Conservation (phyloP, 495 filamentous ascomycete genomes). For the Neurospora sp. region DNA sequence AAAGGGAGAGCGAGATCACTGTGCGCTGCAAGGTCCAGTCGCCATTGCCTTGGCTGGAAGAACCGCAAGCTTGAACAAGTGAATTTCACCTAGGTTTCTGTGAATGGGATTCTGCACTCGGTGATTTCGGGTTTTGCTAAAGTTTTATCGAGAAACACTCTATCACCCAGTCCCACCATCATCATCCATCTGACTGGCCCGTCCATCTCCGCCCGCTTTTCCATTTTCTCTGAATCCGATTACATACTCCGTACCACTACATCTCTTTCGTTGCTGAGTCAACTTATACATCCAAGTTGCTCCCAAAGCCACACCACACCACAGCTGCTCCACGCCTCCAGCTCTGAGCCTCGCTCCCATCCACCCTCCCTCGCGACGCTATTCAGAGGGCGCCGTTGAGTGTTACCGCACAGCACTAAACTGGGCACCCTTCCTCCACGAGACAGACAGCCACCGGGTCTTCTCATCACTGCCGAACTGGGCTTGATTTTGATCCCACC, state of each 20-base stretch:
- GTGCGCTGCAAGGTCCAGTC: neutral
- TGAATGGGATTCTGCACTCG: neutral
- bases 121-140: neutral
- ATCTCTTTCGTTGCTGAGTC: neutral
- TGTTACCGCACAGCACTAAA: neutral
- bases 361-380: neutral
- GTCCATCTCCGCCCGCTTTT: neutral
- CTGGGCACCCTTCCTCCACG: too few relatives aligned
- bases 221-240: neutral
- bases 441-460: neutral
- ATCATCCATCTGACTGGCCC: neutral
- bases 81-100: neutral
- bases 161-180: neutral
- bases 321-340: neutral
- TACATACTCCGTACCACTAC: neutral
- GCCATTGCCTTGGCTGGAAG: neutral
- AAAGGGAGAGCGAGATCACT: neutral
- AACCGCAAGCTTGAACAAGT: neutral
- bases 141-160: neutral
- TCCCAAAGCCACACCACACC: neutral
- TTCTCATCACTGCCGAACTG: neutral
- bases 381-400: neutral
- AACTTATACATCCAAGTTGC: neutral
- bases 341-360: neutral
- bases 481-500: neutral